A percentile compares a stretch with the other conserved stretches of the same genome.
Evolutionary conservation across 1,284 basidiomycete species (phyloP).

Genomic region (Schizophyllum commune): DNA sequence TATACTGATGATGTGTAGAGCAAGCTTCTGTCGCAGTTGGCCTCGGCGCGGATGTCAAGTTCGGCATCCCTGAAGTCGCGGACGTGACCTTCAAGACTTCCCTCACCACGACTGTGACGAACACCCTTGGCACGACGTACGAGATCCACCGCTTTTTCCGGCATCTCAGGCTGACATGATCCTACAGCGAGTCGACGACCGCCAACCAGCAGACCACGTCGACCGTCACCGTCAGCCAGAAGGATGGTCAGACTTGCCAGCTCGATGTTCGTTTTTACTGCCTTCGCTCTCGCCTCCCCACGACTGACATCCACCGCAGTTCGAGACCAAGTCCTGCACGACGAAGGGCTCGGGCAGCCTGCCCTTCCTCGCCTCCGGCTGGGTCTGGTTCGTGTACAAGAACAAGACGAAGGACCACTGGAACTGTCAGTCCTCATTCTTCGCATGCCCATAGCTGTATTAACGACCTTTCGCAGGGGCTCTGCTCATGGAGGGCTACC

Average conservation of each 20-base stretch:
- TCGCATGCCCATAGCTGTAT: neutral
- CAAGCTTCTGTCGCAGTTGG: neutral
- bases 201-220: neutral
- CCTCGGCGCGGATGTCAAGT: neutral
- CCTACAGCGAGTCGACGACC: neutral
- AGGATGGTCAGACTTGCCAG: neutral
- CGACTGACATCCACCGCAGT: neutral
- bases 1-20: neutral
- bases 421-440: neutral
- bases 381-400: conserved; percentile 1
- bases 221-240: neutral
- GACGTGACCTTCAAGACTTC: neutral
- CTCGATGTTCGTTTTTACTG: too few relatives aligned
- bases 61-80: neutral
- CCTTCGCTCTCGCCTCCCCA: neutral
- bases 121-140: neutral
- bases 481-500: neutral
- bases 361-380: neutral
- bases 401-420: neutral
- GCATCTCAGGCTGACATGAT: neutral
- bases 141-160: neutral
- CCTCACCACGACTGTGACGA: neutral
- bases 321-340: neutral
- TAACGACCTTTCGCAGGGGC: neutral
- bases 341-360: neutral